Evolutionary conservation across 2,329 filamentous ascomycete species (phyloP).

Genomic region (Curvularia eragrostidis): DNA sequence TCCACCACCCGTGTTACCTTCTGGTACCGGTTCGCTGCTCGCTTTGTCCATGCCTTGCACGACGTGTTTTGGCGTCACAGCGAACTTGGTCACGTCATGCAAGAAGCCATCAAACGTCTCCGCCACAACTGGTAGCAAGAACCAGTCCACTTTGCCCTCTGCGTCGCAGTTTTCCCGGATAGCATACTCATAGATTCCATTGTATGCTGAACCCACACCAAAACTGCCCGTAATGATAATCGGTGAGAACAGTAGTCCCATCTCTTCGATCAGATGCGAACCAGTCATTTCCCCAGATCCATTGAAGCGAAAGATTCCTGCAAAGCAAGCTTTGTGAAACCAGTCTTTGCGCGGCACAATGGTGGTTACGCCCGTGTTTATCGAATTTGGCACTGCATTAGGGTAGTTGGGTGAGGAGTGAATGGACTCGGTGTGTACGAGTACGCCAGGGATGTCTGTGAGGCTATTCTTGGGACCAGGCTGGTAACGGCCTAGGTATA

Average conservation of each 20-base stretch:
- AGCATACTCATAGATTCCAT: constrained; percentile 65
- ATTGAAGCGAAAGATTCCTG: constrained; percentile 65
- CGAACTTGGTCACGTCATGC: constrained; percentile 64
- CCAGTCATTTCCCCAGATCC: constrained; percentile 69
- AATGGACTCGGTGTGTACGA: constrained; percentile 52
- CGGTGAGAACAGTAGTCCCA: constrained; percentile 64
- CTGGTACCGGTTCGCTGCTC: constrained; percentile 59
- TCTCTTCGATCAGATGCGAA: constrained; percentile 67
- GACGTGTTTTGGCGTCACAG: constrained; percentile 62
- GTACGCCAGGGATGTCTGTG: constrained; percentile 54
- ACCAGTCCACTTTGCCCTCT: constrained; percentile 58
- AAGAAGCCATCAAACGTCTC: constrained; percentile 70
- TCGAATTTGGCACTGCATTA: constrained; percentile 35
- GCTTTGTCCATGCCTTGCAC: constrained; percentile 62
- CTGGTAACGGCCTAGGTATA: constrained; percentile 47
- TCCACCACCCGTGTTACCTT: constrained; percentile 71
- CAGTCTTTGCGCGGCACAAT: constrained; percentile 54
- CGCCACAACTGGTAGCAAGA: constrained; percentile 63
- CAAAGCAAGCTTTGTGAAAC: constrained; percentile 52
- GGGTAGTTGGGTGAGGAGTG: constrained; percentile 39
- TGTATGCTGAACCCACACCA: constrained; percentile 64
- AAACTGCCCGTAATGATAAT: constrained; percentile 67
- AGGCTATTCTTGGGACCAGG: constrained; percentile 53
- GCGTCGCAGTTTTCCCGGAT: constrained; percentile 54
- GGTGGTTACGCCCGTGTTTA: constrained; percentile 55